Conservation (phyloP, 1,284 basidiomycete genomes). For the Schizophyllum commune region DNA sequence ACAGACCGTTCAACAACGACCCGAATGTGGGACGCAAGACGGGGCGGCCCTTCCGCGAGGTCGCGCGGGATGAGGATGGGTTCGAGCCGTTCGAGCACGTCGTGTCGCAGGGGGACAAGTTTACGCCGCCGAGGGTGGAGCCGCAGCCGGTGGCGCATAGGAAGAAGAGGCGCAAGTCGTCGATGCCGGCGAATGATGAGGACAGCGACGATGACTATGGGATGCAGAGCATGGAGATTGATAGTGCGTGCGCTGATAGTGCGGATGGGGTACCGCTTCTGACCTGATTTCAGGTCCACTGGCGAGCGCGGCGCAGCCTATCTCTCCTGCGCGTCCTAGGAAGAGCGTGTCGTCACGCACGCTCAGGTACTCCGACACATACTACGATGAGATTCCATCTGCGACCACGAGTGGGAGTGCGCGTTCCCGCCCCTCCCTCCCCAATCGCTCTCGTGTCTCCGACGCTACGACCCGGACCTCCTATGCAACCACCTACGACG, state of each 20-base stretch:
- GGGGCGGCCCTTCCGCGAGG: constrained; percentile 45
- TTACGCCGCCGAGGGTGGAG: constrained; percentile 32
- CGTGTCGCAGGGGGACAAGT: constrained; percentile 60
- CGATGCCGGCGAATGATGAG: constrained; percentile 26
- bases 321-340: constrained; percentile 39
- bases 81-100: constrained; percentile 78
- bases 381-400: constrained; percentile 65
- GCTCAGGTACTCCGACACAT: constrained; percentile 32
- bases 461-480: constrained; percentile 19
- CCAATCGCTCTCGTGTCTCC: constrained; percentile 7
- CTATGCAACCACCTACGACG: background rate
- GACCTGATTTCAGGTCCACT: constrained; percentile 47
- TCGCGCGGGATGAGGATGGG: constrained; percentile 41
- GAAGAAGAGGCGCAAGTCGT: constrained; percentile 36
- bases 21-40: constrained; percentile 70
- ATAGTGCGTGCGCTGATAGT: constrained; percentile 33
- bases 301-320: constrained; percentile 39
- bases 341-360: constrained; percentile 43
- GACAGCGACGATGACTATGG: constrained; percentile 58
- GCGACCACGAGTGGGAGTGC: constrained; percentile 33
- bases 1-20: constrained; percentile 37
- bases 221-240: constrained; percentile 67
- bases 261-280: constrained; percentile 11
- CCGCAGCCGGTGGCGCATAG: constrained; percentile 40
- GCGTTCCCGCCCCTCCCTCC: background rate